These are phyloP conservation scores for Paramecium tetraurelia DNA, from an alignment of 73 alveolate genomes.

Conservation along the genomic window DNA sequence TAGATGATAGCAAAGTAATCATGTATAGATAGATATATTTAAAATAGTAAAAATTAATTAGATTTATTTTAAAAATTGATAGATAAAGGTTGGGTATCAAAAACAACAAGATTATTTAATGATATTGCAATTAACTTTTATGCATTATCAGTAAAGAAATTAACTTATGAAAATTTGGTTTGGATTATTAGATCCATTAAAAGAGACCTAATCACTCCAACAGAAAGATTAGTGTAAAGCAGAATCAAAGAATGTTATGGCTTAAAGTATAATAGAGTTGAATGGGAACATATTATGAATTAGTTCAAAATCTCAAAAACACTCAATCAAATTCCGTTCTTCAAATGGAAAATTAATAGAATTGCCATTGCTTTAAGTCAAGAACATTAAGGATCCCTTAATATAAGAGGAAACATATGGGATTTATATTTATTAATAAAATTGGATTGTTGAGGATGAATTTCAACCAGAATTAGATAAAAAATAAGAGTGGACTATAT, in stretches of 20 bases:
- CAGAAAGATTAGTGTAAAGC: constrained; percentile 74
- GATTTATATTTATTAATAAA: constrained; percentile 20
- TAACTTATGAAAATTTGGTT: constrained; percentile 72
- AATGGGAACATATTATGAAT: constrained; percentile 80
- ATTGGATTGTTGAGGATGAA: constrained; percentile 58
- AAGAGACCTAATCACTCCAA: constrained; percentile 77
- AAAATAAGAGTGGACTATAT: constrained; percentile 37
- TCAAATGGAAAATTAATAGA: constrained; percentile 50
- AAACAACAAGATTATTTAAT: constrained; percentile 23
- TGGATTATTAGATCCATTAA: constrained; percentile 74
- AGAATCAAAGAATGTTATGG: constrained; percentile 80
- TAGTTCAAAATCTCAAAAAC: constrained; percentile 46
- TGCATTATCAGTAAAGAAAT: not conserved
- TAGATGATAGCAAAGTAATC: not conserved
- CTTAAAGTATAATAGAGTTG: constrained; percentile 64
- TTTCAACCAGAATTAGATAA: constrained; percentile 44
- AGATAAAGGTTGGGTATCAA: constrained; percentile 35
- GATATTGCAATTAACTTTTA: not conserved
- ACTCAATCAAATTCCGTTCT: not conserved
- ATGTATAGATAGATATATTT: not conserved
- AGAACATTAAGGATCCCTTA: constrained; percentile 52
- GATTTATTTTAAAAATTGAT: constrained; percentile 21
- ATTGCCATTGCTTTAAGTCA: constrained; percentile 16
- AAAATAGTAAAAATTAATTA: not conserved
- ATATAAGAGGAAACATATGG: constrained; percentile 56